Base-by-base conservation (phyloP, 2,329 filamentous ascomycete species). In the Zasmidium citrigriseum region DNA sequence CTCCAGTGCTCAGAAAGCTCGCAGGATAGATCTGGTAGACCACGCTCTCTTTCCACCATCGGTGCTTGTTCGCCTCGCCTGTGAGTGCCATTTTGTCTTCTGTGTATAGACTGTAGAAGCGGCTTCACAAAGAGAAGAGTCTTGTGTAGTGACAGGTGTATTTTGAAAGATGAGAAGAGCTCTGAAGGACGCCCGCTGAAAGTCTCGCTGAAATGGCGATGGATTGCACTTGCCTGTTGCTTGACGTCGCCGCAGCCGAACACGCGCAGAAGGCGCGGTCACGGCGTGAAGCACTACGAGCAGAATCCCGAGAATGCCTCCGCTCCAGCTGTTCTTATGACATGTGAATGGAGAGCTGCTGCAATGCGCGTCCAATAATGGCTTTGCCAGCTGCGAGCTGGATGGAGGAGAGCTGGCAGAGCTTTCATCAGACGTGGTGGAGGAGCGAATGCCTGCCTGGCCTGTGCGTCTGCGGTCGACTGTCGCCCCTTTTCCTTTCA, bases 1-100 rank as follows among this genome's bases (percentile, higher is more conserved):
- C 76, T 41, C 84, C 80, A 24, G 81, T 82, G 66, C 85, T 83
- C 48, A 80, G 78, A 75, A 86, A 86, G 59, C 79, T 82, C 12
- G 84, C 81, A 2, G 84, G 83, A 59, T 86, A 86, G 52, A 86
- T 78, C 69, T 84, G 80, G 29, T 76, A 76, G 5, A 76, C 70
- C 2, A 73, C 68, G 1, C 70, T 64, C 58, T 76, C 73, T 59
- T 76, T 76, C 73, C 74, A 76, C 73, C 73, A 76, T 7, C 46
- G 47, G 27, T 59, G 54, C 14, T 45, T 18, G 38, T 47, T 25
- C 20, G 21, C 25, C 21, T 27, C 2, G 25, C 10, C 4, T 29
- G 52, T 21, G 24, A 47, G 38, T 18, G 25, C 48, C 48, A 51
- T 51, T 14, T n/a, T 51, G 29, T 25, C n/a, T n/a, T 41, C 14